These are phyloP conservation scores for Aspergillus fumigatiaffinis DNA, from an alignment of 2,329 filamentous ascomycete species.

Conservation along the genomic window DNA sequence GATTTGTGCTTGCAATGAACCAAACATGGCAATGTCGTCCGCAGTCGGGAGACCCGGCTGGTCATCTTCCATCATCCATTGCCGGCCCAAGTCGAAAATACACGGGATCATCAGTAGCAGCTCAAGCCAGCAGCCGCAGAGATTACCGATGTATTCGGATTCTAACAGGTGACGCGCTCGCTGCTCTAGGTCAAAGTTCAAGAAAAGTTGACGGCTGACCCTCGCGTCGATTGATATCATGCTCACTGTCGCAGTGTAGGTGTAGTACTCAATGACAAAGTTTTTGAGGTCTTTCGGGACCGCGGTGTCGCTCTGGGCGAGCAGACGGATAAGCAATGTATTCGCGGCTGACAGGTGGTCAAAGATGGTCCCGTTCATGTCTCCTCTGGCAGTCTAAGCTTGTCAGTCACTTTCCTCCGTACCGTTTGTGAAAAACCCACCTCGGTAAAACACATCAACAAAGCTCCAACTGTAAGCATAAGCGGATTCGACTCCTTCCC, in stretches of 20 bases:
- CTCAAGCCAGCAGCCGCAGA: conserved; percentile 31
- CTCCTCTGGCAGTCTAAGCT: conserved; percentile 39
- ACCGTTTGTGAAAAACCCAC: conserved; percentile 23
- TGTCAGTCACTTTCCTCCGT: conserved; percentile 2
- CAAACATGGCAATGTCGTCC: conserved; percentile 45
- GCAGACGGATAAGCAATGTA: conserved; percentile 38
- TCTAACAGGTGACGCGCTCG: conserved; percentile 25
- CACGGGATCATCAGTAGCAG: conserved; percentile 27
- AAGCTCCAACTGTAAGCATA: conserved; percentile 42
- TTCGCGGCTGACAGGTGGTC: conserved; percentile 46
- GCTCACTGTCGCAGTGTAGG: conserved; percentile 46
- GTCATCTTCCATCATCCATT: conserved; percentile 30
- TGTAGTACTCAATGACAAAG: conserved; percentile 49
- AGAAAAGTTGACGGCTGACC: conserved; percentile 23
- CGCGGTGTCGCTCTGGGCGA: conserved; percentile 30
- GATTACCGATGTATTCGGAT: conserved; percentile 26
- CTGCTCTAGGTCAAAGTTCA: conserved; percentile 44
- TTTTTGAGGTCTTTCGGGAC: conserved; percentile 39
- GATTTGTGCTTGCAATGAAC: conserved; percentile 42
- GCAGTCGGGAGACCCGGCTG: conserved; percentile 27
- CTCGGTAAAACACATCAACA: conserved; percentile 48
- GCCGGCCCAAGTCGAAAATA: conserved; percentile 30
- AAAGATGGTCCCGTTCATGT: conserved; percentile 45
- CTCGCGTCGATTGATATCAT: conserved; percentile 44
- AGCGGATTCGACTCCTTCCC: conserved; percentile 32